phyloP scores from a whole-genome alignment of 495 filamentous ascomycete species.

The Articulospora tetracladia region DNA sequence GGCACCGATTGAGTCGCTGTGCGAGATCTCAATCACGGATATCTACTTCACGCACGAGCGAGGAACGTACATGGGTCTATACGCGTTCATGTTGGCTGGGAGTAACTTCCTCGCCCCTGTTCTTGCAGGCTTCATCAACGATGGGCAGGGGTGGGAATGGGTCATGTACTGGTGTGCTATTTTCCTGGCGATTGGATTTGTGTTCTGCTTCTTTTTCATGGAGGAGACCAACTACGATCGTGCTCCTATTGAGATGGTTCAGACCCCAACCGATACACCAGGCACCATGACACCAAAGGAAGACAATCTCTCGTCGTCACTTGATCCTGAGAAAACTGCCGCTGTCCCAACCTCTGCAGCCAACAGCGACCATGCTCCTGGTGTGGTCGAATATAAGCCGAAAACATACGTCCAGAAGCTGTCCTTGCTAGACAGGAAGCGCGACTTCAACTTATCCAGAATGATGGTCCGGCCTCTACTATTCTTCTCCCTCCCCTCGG shows the following conservation, averaged over 20 bases:
- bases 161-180: constrained; percentile 65
- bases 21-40: constrained; percentile 58
- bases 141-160: constrained; percentile 55
- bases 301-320: background rate
- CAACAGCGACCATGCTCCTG: background rate
- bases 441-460: constrained; percentile 35
- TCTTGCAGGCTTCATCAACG: constrained; percentile 63
- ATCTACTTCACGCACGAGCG: constrained; percentile 66
- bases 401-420: constrained; percentile 54
- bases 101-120: constrained; percentile 64
- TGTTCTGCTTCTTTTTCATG: constrained; percentile 65
- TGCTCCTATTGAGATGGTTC: constrained; percentile 25
- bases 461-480: constrained; percentile 43
- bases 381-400: constrained; percentile 5
- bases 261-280: constrained; percentile 18
- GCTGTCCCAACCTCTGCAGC: background rate
- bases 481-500: constrained; percentile 52
- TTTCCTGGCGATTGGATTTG: constrained; percentile 48
- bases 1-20: constrained; percentile 60
- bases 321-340: constrained; percentile 8
- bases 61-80: constrained; percentile 61
- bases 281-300: constrained; percentile 13
- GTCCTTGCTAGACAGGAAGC: constrained; percentile 43
- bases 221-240: constrained; percentile 66
- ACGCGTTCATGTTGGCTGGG: constrained; percentile 57